phyloP scores from a whole-genome alignment of 1,139 yeast species.

The Candida buenavistaensis region DNA sequence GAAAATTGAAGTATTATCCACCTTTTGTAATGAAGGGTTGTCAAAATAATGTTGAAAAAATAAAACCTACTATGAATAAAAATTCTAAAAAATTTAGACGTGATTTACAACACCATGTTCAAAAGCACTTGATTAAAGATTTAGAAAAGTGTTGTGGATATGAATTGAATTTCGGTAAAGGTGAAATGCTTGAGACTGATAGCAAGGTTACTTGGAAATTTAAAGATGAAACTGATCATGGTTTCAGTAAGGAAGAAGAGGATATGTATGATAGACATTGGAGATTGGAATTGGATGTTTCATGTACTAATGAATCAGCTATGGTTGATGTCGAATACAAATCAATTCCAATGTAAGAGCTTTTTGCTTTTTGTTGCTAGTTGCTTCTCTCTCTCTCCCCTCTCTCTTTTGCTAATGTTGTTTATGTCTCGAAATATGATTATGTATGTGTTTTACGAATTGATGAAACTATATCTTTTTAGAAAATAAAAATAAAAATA shows the following conservation, averaged over 20 bases:
- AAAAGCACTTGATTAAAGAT: conserved; percentile 68
- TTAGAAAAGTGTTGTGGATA: conserved; percentile 63
- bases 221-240: conserved; percentile 54
- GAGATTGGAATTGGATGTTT: conserved; percentile 56
- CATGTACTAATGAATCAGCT: conserved; percentile 61
- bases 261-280: conserved; percentile 52
- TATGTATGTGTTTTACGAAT: conserved; percentile 5
- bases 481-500: too few relatives aligned
- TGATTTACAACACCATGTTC: conserved; percentile 72
- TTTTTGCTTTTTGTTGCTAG: neutral
- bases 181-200: conserved; percentile 49
- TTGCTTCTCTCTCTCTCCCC: neutral
- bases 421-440: neutral
- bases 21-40: conserved; percentile 70
- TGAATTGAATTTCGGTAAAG: conserved; percentile 53
- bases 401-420: neutral
- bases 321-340: conserved; percentile 59
- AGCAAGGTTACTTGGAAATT: conserved; percentile 52
- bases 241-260: conserved; percentile 49
- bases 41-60: conserved; percentile 69
- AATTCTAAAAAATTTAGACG: conserved; percentile 72
- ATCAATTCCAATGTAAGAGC: conserved; percentile 36
- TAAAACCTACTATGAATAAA: conserved; percentile 71
- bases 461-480: conserved; percentile 4
- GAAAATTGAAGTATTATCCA: conserved; percentile 66